Conservation (phyloP, 1,139 yeast genomes). For the Blastobotrys elegans region DNA sequence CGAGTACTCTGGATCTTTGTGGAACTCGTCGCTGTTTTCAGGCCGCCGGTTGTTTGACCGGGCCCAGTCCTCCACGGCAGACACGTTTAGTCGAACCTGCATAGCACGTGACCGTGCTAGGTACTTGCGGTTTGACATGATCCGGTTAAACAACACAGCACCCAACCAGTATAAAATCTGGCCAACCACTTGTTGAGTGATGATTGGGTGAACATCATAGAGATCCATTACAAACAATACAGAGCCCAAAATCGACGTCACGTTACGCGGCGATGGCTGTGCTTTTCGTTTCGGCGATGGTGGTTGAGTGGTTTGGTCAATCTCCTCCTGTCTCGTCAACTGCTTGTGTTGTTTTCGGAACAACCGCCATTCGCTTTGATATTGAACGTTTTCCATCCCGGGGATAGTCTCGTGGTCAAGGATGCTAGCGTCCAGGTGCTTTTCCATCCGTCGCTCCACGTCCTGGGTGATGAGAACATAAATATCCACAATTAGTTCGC, state of each 20-base stretch:
- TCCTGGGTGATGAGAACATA: conserved; percentile 35
- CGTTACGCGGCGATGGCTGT: conserved; percentile 81
- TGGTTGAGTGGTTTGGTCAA: conserved; percentile 59
- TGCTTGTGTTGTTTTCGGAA: conserved; percentile 32
- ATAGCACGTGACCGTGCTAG: conserved; percentile 80
- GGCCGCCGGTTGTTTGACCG: conserved; percentile 67
- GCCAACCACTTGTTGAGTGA: conserved; percentile 71
- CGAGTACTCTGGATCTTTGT: conserved; percentile 22
- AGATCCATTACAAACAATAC: conserved; percentile 77
- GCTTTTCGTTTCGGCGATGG: conserved; percentile 63
- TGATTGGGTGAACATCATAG: conserved; percentile 71
- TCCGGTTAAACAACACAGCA: conserved; percentile 64
- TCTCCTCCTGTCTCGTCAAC: conserved; percentile 46
- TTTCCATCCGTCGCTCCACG: conserved; percentile 37
- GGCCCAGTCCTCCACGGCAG: conserved; percentile 90
- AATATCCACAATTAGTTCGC: conserved; percentile 34
- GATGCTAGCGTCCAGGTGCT: conserved; percentile 36
- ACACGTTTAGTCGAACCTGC: conserved; percentile 80
- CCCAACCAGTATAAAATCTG: conserved; percentile 78
- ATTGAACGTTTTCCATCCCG: conserved; percentile 38
- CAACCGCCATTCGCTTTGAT: conserved; percentile 41
- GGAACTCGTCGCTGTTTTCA: conserved; percentile 35
- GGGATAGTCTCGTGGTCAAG: conserved; percentile 43
- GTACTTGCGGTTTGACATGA: conserved; percentile 60
- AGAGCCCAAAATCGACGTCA: conserved; percentile 85